phyloP scores from a whole-genome alignment of 2,329 filamentous ascomycete genomes.

The Aspergillus japonicus region DNA sequence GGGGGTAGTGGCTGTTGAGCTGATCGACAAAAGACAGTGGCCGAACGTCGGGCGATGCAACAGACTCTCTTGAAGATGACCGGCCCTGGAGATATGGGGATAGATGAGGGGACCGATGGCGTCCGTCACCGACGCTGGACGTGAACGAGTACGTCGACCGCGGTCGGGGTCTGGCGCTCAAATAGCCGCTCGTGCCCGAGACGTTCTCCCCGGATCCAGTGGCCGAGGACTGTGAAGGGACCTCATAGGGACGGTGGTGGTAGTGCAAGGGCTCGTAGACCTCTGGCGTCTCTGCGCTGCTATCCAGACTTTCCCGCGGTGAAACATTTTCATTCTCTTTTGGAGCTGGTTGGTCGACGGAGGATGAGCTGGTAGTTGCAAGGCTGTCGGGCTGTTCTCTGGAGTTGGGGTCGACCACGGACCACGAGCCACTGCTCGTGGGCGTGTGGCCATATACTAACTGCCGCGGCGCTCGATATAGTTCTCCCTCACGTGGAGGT shows the following conservation, averaged over 20 bases:
- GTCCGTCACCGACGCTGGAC: conserved; percentile 67
- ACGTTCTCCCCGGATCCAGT: conserved; percentile 48
- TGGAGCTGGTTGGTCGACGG: conserved; percentile 26
- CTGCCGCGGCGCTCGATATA: conserved; percentile 18
- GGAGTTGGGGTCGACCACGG: conserved; percentile 28
- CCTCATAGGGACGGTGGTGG: conserved; percentile 50
- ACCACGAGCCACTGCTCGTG: conserved; percentile 38
- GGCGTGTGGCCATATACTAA: conserved; percentile 30
- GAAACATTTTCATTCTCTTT: conserved; percentile 31
- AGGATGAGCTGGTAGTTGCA: conserved; percentile 22
- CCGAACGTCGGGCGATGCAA: conserved; percentile 56
- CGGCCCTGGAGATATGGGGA: conserved; percentile 51
- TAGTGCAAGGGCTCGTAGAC: conserved; percentile 52
- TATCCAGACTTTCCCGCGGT: conserved; percentile 39
- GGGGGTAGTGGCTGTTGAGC: conserved; percentile 71
- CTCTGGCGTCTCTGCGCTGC: conserved; percentile 33
- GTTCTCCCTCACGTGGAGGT: conserved; percentile 29
- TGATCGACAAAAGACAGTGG: conserved; percentile 62
- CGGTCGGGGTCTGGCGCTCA: conserved; percentile 64
- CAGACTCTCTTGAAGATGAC: conserved; percentile 51
- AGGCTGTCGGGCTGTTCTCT: conserved; percentile 23
- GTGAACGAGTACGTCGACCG: conserved; percentile 72
- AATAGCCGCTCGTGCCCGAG: conserved; percentile 58
- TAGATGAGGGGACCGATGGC: conserved; percentile 54
- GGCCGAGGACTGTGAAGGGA: conserved; percentile 29